Evolutionary conservation across 2,329 filamentous ascomycete species (phyloP), one percentile per base, ranked within the genome.

Genomic region (Arachnopeziza araneosa): DNA sequence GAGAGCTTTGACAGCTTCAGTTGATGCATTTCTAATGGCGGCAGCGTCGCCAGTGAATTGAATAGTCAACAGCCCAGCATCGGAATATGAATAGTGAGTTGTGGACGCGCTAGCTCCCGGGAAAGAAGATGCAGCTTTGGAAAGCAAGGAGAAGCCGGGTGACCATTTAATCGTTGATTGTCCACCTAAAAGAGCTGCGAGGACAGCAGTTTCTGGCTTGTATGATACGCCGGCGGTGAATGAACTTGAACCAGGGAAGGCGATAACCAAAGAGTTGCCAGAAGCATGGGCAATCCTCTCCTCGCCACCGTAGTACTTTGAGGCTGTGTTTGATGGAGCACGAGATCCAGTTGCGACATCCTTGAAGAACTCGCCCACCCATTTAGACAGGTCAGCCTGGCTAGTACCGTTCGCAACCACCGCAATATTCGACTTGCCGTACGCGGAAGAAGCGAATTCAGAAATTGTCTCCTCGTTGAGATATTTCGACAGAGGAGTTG

Each of bases 91-190:
- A 67, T 86, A 79, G 78, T 95, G 93, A 71, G 87, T 83, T 65
- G 93, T 91, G 48, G 84, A 81, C 70, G 91, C 84, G 56, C 80
- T 82, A 65, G 89, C 84, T 66, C 86, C 85, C 48, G 87, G 81
- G 70, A 85, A 80, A 52, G 83, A 81, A 63, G 87, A 81, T 60
- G 86, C 83, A 63, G 88, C 88, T 81, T 96, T 93, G 73, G 89
- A 83, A 62, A 99, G 85, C 63, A 97, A 83, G 61, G 90, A 93
- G 83, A 96, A 98, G 70, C 95, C 95, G 64, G 91, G 79, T 56
- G 91, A 88, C 93, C 93, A 99, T 82, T 98, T 99, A 81, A 98
- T 92, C 76, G 80, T 89, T 58, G 92, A 89, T 77, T 96, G 80
- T 63, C 93, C 95, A 72, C 95, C 95, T 56, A 99, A 89, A 22